Base-by-base conservation (phyloP, 768 basidiomycete species). In the Suillus brevipes region DNA sequence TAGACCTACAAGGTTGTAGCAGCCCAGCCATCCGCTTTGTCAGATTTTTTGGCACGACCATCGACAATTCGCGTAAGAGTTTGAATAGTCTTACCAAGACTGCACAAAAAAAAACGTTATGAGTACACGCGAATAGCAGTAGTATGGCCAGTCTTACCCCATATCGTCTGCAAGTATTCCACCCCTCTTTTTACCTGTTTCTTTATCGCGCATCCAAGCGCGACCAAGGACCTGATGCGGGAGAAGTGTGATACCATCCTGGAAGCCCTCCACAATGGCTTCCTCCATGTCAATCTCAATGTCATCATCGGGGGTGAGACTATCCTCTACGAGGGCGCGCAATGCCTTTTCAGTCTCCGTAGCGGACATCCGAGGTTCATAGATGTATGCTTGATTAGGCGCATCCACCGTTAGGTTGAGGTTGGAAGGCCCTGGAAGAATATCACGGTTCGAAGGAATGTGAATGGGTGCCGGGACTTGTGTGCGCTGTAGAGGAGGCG, bases 151-250 rank as follows among this genome's bases (percentile, higher is more conserved):
- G 25, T 69, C 82, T 58, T 70, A 90, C 91, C 91, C 92, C 90
- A 93, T 93, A 71, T 92, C 92, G 74, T 98, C 95, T 6, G 95
- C 95, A 16, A 97, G 79, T 68, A 98, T 95, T 0, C 97, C 97
- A 1, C 97, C 96, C 8, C 71, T 80, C 69, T 89, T 87, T 77
- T 92, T 93, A 38, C 86, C 88, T 9, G 82, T 75, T 77, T 99
- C 97, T 23, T 96, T 84, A 8, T 89, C 86, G 28, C 80, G 81
- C 91, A 99, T 95, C 96, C 96, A 99, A 31, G 77, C 77, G 0
- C 95, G 83, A 25, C 94, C 94, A 57, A 92, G 79, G 10, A 97
- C 81, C 70, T 99, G 97, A 76, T 98, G 96, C 2, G 94, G 91
- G 68, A 97, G 80, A 25, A 99, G 80, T 52, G 72, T 80, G 25